Percentiles rank a stretch among this genome's conserved stretches.
Conservation (phyloP, 139 green algal genomes). For the Chlorella sp. region DNA sequence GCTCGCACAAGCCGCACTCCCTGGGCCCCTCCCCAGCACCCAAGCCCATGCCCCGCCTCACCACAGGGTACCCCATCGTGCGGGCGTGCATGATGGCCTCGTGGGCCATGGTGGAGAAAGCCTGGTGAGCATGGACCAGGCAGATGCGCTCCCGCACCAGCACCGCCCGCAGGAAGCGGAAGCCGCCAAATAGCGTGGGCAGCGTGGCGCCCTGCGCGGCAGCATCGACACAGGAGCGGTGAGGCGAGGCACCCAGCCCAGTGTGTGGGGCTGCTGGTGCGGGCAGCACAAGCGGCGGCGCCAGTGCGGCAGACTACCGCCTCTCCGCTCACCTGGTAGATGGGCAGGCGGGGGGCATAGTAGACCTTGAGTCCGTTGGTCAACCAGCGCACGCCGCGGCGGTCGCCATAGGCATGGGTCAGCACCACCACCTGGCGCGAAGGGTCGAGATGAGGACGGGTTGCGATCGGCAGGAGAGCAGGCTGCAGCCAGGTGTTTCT, state of each 20-base stretch:
- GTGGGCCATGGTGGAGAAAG: conserved; percentile 84
- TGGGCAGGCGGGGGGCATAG: conserved; percentile 78
- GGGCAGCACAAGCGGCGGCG: too few species aligned
- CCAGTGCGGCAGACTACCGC: too few species aligned
- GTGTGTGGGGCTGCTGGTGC: too few species aligned
- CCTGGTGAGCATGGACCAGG: conserved; percentile 88
- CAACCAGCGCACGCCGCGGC: conserved; percentile 80
- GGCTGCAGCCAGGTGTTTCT: too few species aligned
- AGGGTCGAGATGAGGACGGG: too few species aligned
- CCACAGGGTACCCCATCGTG: conserved; percentile 76
- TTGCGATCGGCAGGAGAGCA: too few species aligned
- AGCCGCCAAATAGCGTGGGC: conserved; percentile 70
- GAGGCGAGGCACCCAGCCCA: too few species aligned
- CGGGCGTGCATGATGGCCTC: conserved; percentile 84
- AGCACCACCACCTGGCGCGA: conserved; percentile 86
- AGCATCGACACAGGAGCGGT: too few species aligned
- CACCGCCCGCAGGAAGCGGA: conserved; percentile 63
- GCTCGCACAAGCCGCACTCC: too few species aligned
- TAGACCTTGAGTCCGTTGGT: conserved; percentile 97
- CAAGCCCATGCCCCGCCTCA: too few species aligned
- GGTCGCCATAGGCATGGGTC: conserved; percentile 79
- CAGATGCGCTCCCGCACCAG: conserved; percentile 79
- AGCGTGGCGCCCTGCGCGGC: conserved; percentile 66
- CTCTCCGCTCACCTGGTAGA: too few species aligned
- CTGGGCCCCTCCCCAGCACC: too few species aligned